Conservation (phyloP, 306 rosid genomes). For the Echinosophora koreensis region DNA sequence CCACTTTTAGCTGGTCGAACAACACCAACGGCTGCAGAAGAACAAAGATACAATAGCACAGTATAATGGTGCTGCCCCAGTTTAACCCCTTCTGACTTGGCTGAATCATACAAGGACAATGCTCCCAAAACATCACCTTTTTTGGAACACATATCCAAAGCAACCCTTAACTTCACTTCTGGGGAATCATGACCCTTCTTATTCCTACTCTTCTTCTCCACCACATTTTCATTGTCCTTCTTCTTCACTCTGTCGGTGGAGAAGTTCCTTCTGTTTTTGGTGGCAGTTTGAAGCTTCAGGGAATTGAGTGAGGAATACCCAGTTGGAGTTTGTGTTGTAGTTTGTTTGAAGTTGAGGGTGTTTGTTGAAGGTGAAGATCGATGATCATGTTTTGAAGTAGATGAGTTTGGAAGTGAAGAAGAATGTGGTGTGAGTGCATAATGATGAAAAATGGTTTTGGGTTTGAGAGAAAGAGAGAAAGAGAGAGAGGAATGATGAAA, state of each 20-base stretch:
- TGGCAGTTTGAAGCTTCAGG: slow-evolving; percentile 19
- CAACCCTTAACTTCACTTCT: slow-evolving; percentile 54
- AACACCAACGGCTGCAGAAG: slow-evolving; percentile 90
- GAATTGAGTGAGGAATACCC: slow-evolving; percentile 54
- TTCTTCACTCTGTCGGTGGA: slow-evolving; percentile 42
- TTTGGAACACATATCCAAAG: slow-evolving; percentile 85
- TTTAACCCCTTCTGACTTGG: slow-evolving; percentile 59
- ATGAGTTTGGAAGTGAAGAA: slow-evolving; percentile 46
- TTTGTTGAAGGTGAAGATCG: slow-evolving; percentile 29
- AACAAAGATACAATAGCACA: slow-evolving; percentile 83
- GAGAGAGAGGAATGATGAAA: slow-evolving; percentile 45
- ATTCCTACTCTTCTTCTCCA: slow-evolving; percentile 46
- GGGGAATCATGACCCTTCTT: slow-evolving; percentile 56
- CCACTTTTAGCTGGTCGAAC: slow-evolving; percentile 93
- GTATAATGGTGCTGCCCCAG: slow-evolving; percentile 81
- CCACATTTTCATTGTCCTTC: slow-evolving; percentile 39
- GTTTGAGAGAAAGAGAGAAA: slow-evolving; percentile 39
- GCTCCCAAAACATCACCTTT: slow-evolving; percentile 81
- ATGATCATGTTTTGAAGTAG: slow-evolving; percentile 39
- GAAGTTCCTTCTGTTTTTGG: slow-evolving; percentile 45
- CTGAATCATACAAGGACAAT: slow-evolving; percentile 70
- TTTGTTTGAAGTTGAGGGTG: slow-evolving; percentile 35
- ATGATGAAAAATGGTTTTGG: slow-evolving; percentile 41
- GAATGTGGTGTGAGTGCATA: slow-evolving; percentile 38
- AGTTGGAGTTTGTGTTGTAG: slow-evolving; percentile 37